Conservation (phyloP, 2,329 filamentous ascomycete species). For the Verticillium isaacii region DNA sequence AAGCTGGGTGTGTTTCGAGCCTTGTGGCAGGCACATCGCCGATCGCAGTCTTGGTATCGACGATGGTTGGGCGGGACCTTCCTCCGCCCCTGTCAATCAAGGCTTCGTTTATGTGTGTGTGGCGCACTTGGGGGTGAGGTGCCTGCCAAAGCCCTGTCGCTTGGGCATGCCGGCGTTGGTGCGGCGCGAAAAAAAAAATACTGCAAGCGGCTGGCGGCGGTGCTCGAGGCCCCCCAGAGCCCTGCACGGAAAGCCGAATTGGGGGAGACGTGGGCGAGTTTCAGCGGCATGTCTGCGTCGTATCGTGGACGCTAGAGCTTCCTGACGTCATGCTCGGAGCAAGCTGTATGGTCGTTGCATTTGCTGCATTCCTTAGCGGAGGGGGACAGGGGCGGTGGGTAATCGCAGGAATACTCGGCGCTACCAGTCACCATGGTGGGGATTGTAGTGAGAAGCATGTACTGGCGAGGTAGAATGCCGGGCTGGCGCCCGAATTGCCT, state of each 20-base stretch:
- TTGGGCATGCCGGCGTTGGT: background rate
- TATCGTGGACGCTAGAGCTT: constrained; percentile 7
- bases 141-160: background rate
- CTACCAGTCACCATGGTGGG: background rate
- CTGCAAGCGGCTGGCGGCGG: background rate
- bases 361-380: background rate
- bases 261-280: background rate
- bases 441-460: background rate
- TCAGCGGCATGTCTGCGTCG: background rate
- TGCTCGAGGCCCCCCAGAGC: background rate
- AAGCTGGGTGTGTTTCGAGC: background rate
- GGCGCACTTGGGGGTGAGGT: background rate
- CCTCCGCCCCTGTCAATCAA: background rate
- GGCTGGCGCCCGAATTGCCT: no score
- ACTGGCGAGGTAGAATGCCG: background rate
- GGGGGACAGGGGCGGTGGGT: background rate
- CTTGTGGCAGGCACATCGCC: background rate
- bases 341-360: constrained; percentile 6
- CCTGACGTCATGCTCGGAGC: constrained; percentile 13
- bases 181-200: background rate
- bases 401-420: background rate
- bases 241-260: background rate
- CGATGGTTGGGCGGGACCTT: background rate
- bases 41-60: background rate
- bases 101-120: background rate